Evolutionary conservation across 2,329 filamentous ascomycete species (phyloP).

Genomic region (Diaporthe nobilis): DNA sequence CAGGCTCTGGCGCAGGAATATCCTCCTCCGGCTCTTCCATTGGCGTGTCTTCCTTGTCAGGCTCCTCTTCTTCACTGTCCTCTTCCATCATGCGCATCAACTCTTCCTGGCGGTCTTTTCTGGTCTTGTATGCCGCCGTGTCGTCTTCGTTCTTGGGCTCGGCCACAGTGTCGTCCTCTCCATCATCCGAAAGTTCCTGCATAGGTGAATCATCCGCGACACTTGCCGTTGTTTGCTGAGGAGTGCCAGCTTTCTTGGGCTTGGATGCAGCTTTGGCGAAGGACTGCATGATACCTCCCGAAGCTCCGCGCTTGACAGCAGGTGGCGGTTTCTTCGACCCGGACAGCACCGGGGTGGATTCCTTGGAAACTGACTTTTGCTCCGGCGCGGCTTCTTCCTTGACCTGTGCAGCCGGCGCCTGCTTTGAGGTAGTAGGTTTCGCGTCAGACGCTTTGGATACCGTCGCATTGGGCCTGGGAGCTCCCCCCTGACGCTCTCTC

Average conservation of each 20-base stretch:
- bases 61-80: conserved; percentile 42
- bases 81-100: conserved; percentile 66
- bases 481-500: conserved; percentile 59
- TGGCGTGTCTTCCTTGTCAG: conserved; percentile 43
- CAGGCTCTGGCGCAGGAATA: conserved; percentile 55
- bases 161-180: conserved; percentile 67
- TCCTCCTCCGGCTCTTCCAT: conserved; percentile 54
- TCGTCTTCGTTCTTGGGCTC: conserved; percentile 53
- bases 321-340: conserved; percentile 57
- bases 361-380: conserved; percentile 53
- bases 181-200: conserved; percentile 66
- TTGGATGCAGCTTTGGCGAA: conserved; percentile 76
- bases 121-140: conserved; percentile 56
- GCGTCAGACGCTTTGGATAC: conserved; percentile 50
- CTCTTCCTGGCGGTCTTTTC: conserved; percentile 75
- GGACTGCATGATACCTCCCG: conserved; percentile 79
- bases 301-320: conserved; percentile 70
- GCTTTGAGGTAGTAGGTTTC: conserved; percentile 48
- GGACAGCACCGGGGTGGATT: conserved; percentile 47
- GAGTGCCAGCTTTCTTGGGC: conserved; percentile 62
- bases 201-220: conserved; percentile 62
- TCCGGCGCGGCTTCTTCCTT: conserved; percentile 55
- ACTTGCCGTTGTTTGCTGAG: conserved; percentile 55
- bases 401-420: conserved; percentile 45
- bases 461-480: conserved; percentile 47